Conservation (phyloP, 2,329 filamentous ascomycete genomes). For the Nemania abortiva region DNA sequence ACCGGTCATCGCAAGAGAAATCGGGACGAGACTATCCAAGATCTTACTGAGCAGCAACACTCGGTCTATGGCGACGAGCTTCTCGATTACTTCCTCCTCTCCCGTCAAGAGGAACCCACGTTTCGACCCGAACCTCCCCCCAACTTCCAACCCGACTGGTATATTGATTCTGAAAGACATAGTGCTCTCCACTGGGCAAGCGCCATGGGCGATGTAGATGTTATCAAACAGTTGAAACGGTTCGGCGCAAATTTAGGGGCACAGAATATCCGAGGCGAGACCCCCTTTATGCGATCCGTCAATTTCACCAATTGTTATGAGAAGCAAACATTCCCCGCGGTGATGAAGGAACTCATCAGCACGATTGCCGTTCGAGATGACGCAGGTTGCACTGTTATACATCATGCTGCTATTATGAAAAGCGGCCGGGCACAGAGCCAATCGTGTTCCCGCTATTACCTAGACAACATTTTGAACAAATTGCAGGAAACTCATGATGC, state of each 20-base stretch:
- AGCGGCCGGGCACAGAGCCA: conserved; percentile 84
- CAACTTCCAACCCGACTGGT: conserved; percentile 88
- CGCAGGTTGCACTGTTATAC: conserved; percentile 88
- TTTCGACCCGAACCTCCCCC: conserved; percentile 81
- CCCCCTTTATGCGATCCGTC: conserved; percentile 92
- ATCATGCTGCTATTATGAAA: conserved; percentile 92
- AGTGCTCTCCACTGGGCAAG: conserved; percentile 97
- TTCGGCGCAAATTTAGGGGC: conserved; percentile 81
- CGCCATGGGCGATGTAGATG: conserved; percentile 94
- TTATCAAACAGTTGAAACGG: conserved; percentile 86
- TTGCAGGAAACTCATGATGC: conserved; percentile 82
- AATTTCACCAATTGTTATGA: conserved; percentile 98
- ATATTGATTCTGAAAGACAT: conserved; percentile 93
- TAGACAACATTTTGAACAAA: conserved; percentile 90
- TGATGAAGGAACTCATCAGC: conserved; percentile 84
- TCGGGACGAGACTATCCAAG: conserved; percentile 72
- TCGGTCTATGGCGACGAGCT: conserved; percentile 92
- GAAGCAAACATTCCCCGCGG: conserved; percentile 86
- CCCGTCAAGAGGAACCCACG: conserved; percentile 80
- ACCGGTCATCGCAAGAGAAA: conserved; percentile 81
- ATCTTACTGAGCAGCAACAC: conserved; percentile 83
- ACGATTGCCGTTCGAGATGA: conserved; percentile 85
- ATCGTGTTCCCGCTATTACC: conserved; percentile 90
- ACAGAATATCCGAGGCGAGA: conserved; percentile 81
- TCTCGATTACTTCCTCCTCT: conserved; percentile 94